Evolutionary conservation across 192 early-diverging fungal genomes (phyloP).

Genomic region (Fimicolochytrium jonesii): DNA sequence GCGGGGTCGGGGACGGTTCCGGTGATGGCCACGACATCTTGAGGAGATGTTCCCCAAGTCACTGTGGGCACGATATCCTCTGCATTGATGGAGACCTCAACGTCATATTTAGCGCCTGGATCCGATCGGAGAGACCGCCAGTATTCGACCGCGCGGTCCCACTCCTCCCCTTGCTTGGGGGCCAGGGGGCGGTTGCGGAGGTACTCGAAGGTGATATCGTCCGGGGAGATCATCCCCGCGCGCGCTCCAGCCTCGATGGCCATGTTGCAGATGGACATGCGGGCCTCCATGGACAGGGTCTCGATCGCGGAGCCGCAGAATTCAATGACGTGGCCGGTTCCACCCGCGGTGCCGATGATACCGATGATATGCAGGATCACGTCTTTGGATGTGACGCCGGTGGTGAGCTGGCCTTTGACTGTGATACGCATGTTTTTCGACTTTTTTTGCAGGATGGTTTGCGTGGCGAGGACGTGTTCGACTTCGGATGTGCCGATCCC

Average conservation of each 20-base stretch:
- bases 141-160: constrained; percentile 58
- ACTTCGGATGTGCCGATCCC: constrained; percentile 75
- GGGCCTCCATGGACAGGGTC: constrained; percentile 57
- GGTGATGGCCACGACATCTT: constrained; percentile 62
- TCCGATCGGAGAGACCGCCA: constrained; percentile 60
- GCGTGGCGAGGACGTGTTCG: constrained; percentile 69
- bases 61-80: constrained; percentile 58
- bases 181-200: constrained; percentile 58
- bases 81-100: constrained; percentile 54
- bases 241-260: constrained; percentile 69
- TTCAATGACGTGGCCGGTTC: constrained; percentile 66
- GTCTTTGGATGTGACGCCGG: constrained; percentile 63
- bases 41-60: constrained; percentile 69
- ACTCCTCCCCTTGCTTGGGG: constrained; percentile 50
- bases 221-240: constrained; percentile 70
- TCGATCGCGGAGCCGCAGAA: constrained; percentile 57
- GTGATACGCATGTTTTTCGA: constrained; percentile 64
- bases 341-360: constrained; percentile 69
- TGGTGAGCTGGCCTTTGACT: constrained; percentile 44
- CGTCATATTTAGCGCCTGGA: constrained; percentile 59
- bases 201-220: constrained; percentile 66
- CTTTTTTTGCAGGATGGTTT: constrained; percentile 65
- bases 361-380: constrained; percentile 65
- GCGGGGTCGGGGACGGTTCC: constrained; percentile 58
- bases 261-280: constrained; percentile 78